Percentiles rank a stretch among this genome's conserved stretches.
Conservation (phyloP, 768 basidiomycete genomes). For the Chiua virens region DNA sequence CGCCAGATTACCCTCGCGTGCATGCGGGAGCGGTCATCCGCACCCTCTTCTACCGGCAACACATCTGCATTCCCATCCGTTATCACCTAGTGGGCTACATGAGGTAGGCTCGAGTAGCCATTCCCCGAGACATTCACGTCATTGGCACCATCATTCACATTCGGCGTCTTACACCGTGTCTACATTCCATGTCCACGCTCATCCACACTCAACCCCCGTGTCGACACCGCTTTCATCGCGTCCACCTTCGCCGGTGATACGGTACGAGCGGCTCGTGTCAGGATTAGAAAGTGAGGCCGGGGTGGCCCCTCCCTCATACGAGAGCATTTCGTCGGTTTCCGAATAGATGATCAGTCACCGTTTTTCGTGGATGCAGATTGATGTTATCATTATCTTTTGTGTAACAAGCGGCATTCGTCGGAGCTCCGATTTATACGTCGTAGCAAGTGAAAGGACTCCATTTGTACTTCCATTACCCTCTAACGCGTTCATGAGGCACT, state of each 20-base stretch:
- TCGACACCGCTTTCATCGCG: slow-evolving; percentile 10
- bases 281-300: slow-evolving; percentile 85
- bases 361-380: not conserved
- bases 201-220: not conserved
- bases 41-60: not conserved
- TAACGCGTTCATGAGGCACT: slow-evolving; percentile 74
- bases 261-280: slow-evolving; percentile 81
- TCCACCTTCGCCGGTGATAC: slow-evolving; percentile 32
- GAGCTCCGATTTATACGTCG: not conserved
- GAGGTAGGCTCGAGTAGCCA: not conserved
- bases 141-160: not conserved
- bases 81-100: not conserved
- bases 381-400: not conserved
- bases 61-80: not conserved
- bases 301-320: slow-evolving; percentile 73
- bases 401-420: no score
- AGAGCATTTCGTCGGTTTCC: slow-evolving; percentile 19
- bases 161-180: not conserved
- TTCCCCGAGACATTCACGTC: not conserved
- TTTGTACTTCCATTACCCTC: slow-evolving; percentile 23
- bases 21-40: not conserved
- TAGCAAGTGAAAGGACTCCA: not conserved
- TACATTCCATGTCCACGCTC: not conserved
- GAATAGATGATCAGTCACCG: not conserved
- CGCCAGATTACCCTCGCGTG: slow-evolving; percentile 2